These are phyloP conservation scores for Haplosporangium sp. DNA, from an alignment of 371 early-diverging fungal genomes.

Conservation along the genomic window DNA sequence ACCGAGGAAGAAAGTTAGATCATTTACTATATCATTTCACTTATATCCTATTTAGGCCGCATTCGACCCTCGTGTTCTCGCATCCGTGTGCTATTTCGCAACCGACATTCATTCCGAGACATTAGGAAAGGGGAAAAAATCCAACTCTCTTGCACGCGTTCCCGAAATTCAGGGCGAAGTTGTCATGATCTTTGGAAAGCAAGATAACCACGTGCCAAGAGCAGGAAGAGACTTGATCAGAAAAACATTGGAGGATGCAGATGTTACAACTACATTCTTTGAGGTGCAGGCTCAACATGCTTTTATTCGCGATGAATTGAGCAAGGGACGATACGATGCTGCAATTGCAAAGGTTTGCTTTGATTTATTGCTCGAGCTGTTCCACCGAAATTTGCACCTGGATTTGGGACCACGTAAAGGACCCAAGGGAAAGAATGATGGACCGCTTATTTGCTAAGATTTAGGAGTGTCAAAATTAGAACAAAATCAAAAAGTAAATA, in stretches of 20 bases:
- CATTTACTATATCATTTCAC: too few relatives aligned
- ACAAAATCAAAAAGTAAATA: too few relatives aligned
- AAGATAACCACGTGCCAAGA: constrained; percentile 68
- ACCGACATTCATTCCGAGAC: constrained; percentile 68
- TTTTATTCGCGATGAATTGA: constrained; percentile 68
- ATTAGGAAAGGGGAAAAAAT: constrained; percentile 57
- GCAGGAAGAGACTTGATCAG: constrained; percentile 64
- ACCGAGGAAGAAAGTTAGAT: too few relatives aligned
- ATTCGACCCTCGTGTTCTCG: constrained; percentile 62
- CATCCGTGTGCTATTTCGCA: constrained; percentile 65
- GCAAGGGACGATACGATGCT: constrained; percentile 68
- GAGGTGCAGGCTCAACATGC: constrained; percentile 71
- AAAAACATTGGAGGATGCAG: constrained; percentile 57
- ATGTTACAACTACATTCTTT: constrained; percentile 61
- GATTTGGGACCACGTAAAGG: constrained; percentile 53
- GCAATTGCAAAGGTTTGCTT: constrained; percentile 65
- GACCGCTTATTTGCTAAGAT: constrained; percentile 41
- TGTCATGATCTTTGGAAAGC: constrained; percentile 67
- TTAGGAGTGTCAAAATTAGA: not conserved
- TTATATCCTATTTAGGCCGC: constrained; percentile 43
- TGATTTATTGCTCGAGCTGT: constrained; percentile 64
- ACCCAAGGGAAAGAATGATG: constrained; percentile 28
- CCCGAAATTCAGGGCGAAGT: constrained; percentile 64
- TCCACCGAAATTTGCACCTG: constrained; percentile 60
- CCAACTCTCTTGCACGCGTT: constrained; percentile 57